Conservation (phyloP, 495 filamentous ascomycete genomes). For the Aspergillus sclerotiicarbonarius region DNA sequence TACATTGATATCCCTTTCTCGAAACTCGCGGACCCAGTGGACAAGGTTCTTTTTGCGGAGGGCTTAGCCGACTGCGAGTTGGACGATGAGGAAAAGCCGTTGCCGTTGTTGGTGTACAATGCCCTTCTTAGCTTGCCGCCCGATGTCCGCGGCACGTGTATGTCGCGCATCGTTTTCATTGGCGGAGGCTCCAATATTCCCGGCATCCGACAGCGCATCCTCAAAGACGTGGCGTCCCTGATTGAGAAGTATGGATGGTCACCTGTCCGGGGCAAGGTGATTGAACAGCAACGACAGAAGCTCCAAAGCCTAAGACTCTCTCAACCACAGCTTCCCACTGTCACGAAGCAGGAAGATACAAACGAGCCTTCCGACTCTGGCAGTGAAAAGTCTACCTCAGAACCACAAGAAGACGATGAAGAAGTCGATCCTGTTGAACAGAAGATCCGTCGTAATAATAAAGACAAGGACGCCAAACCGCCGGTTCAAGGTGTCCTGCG, state of each 20-base stretch:
- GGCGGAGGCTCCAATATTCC: slow-evolving; percentile 79
- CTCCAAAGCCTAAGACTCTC: slow-evolving; percentile 44
- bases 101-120: slow-evolving; percentile 72
- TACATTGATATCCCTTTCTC: slow-evolving; percentile 61
- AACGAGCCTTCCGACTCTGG: not conserved
- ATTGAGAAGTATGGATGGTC: slow-evolving; percentile 74
- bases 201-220: slow-evolving; percentile 75
- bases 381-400: slow-evolving; percentile 28
- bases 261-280: slow-evolving; percentile 59
- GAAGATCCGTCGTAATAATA: slow-evolving; percentile 50
- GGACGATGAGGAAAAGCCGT: slow-evolving; percentile 81
- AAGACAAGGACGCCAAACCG: slow-evolving; percentile 44
- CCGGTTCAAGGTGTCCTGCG: slow-evolving; percentile 60
- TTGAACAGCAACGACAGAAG: slow-evolving; percentile 54
- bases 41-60: slow-evolving; percentile 66
- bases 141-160: slow-evolving; percentile 79
- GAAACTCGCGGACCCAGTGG: slow-evolving; percentile 67
- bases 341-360: slow-evolving; percentile 15
- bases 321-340: slow-evolving; percentile 17
- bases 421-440: slow-evolving; percentile 65
- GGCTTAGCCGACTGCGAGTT: slow-evolving; percentile 53
- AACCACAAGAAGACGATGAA: slow-evolving; percentile 43
- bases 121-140: slow-evolving; percentile 72
- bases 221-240: slow-evolving; percentile 67
- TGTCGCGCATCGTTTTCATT: slow-evolving; percentile 85